phyloP scores from a whole-genome alignment of 352 stramenopile genomes.

The Phytophthora ohioensis region DNA sequence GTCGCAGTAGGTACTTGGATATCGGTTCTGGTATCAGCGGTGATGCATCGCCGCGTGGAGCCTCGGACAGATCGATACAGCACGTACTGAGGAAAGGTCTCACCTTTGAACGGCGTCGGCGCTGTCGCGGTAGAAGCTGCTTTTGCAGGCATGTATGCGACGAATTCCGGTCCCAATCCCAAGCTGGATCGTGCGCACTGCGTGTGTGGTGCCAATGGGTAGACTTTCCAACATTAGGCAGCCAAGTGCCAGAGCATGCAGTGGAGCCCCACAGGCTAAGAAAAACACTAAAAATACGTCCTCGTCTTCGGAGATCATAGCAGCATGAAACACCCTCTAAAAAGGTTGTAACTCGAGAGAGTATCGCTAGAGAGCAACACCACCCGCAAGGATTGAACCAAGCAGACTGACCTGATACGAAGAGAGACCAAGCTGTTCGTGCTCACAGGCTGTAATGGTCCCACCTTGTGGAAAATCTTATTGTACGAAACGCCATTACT shows the following conservation, averaged over 20 bases:
- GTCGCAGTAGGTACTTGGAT: constrained; percentile 1
- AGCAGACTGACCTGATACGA: constrained; percentile 8
- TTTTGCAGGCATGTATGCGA: constrained; percentile 34
- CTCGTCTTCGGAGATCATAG: constrained; percentile 16
- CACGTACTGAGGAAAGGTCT: constrained; percentile 70
- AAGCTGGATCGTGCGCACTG: constrained; percentile 18
- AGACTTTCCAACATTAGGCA: constrained; percentile 25
- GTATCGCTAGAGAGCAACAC: constrained; percentile 7
- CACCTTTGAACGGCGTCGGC: constrained; percentile 66
- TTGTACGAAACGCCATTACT: constrained; percentile 32
- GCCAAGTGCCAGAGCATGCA: neutral
- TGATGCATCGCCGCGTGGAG: constrained; percentile 11
- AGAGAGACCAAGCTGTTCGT: constrained; percentile 10
- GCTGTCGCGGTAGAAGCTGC: constrained; percentile 2
- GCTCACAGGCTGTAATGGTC: constrained; percentile 27
- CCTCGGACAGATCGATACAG: constrained; percentile 38
- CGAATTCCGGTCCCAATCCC: constrained; percentile 13
- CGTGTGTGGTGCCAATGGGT: neutral
- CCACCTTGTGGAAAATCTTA: constrained; percentile 23
- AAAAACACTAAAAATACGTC: constrained; percentile 30
- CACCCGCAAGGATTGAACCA: neutral
- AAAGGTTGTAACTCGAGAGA: constrained; percentile 15
- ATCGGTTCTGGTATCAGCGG: neutral
- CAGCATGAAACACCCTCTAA: neutral
- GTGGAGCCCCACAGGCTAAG: neutral